Evolutionary conservation across 352 stramenopile species (phyloP), one percentile per base, ranked within the genome.

Genomic region (Phytopythium delawarense): DNA sequence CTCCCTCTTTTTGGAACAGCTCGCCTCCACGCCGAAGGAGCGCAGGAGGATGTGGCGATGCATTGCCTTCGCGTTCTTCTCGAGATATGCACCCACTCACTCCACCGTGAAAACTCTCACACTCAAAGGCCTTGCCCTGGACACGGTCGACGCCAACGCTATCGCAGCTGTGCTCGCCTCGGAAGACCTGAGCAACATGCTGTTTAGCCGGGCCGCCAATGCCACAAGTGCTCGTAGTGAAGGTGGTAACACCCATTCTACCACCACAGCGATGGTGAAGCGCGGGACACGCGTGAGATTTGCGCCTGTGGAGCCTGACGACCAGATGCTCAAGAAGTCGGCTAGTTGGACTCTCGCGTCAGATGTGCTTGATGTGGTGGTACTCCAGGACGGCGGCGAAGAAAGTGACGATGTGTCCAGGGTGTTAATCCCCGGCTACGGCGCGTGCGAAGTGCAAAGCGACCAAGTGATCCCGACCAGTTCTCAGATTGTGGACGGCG

Each of bases 51-150:
- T 58, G 1, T 58, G 52, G 52, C 7, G 46, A 20, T 45, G 13
- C 34, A n/a, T 58, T 4, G 20, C 52, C 6, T 46, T 30, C 52
- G 52, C 52, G 20, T 46, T 58, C 12, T 58, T 58, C 52, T 58
- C 52, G 18, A 28, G 34, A 11, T 34, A 58, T 32, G 16, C 34
- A 7, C 32, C 11, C 20, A 21, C 42, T 48, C 42, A 11, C 20
- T 48, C 42, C 52, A 34, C 34, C 12, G 20, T 28, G 3, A 35
- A 6, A 15, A 1, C 34, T n/a, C 42, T 25, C 4, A 48, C 9
- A 8, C 42, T 48, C 18, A 48, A 58, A 5, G 5, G 4, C 2
- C 7, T 58, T 2, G 11, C n/a, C 34, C 30, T 48, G 7, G n/a
- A 15, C 1, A 6, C 7, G 7, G 20, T 15, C 3, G 52, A 58